These are phyloP conservation scores for Gossypium sturtianum DNA, from an alignment of 345 rosid genomes.

Conservation along the genomic window DNA sequence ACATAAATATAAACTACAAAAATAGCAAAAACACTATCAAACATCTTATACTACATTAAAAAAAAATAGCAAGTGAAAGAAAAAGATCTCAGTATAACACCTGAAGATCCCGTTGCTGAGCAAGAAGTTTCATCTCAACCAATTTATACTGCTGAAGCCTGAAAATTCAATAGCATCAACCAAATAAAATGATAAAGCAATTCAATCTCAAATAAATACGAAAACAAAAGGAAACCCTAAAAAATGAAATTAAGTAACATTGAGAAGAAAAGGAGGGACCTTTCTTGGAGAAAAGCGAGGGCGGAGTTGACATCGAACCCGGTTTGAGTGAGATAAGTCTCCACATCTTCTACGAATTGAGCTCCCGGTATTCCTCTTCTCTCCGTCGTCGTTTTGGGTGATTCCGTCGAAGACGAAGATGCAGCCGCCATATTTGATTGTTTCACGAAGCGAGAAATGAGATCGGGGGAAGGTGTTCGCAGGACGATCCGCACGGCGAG, in stretches of 20 bases:
- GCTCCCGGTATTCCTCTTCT: conserved; percentile 91
- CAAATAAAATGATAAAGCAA: background rate
- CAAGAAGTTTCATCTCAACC: conserved; percentile 88
- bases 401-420: conserved; percentile 17
- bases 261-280: conserved; percentile 32
- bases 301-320: conserved; percentile 75
- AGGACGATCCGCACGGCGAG: background rate
- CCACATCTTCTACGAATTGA: conserved; percentile 81
- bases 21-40: background rate
- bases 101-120: conserved; percentile 83
- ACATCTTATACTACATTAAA: background rate
- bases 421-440: conserved; percentile 21
- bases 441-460: background rate
- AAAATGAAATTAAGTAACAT: background rate
- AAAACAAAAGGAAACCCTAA: background rate
- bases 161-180: conserved; percentile 10
- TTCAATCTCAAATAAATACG: background rate
- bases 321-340: conserved; percentile 57
- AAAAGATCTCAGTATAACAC: conserved; percentile 17
- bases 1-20: background rate
- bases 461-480: background rate
- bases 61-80: no score
- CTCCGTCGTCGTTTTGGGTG: conserved; percentile 39
- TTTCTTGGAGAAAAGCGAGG: conserved; percentile 87
- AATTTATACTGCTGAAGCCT: conserved; percentile 85